Base-by-base conservation (phyloP, 805 yeast species). In the Yarrowia divulgata region DNA sequence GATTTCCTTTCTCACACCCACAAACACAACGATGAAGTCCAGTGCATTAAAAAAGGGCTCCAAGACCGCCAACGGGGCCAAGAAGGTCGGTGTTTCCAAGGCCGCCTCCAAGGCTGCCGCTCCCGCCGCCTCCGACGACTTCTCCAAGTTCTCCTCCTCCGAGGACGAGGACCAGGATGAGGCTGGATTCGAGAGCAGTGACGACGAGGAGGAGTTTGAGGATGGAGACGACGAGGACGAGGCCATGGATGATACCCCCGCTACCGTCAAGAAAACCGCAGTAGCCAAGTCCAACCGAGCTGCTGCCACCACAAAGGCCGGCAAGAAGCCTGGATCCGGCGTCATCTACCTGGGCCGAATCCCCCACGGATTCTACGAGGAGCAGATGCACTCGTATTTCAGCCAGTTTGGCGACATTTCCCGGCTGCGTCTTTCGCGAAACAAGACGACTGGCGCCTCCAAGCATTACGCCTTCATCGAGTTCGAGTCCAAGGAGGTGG, bases 381-480 rank as follows among this genome's bases (percentile, higher is more conserved):
- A 80, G 48, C 81, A 82, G 72, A 82, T 90, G 83, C 85, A 85
- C 71, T 85, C 87, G 75, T 95, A 95, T 80, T 94, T 95, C 77
- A 80, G 85, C 60, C 99, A 95, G 81, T 95, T 95, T 80, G 99
- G 99, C 71, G 88, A 85, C 48, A 88, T 95, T 70, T 83, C 87
- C 57, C 87, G 91, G 73, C 84, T 93, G 69, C 87, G 93, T 73
- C 80, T 95, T 67, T 91, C 97, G 54, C 87, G 98, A 77, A 94
- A 91, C 81, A 93, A 90, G 79, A 90, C 89, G 76, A 89, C 97
- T 7, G 98, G 98, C 57, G 87, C 88, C 69, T 88, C 97, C 16
- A 93, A 92, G 80, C 98, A 93, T 78, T 94, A 88, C 78, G 98
- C 93, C 8, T 94, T 91, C 78, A 81, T 95, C 57, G 97, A 95